Base-by-base conservation (phyloP, 768 basidiomycete genomes). In the Mycena indigotica region DNA sequence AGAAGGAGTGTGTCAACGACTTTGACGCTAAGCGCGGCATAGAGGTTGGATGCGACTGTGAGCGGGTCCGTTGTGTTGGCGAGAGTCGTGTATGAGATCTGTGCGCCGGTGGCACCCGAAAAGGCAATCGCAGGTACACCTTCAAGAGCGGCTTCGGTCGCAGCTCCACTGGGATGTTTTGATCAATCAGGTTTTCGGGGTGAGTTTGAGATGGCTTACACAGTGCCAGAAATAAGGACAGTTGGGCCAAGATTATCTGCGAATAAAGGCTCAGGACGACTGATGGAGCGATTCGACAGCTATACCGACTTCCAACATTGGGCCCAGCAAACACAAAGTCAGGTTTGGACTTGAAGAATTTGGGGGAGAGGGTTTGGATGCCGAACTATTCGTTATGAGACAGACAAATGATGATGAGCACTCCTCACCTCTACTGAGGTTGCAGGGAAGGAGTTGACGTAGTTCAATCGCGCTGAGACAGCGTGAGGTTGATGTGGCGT, bases 71-170 rank as follows among this genome's bases (percentile, higher is more conserved):
- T 38, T n/a, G 35, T 38, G 35, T 38, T 38, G 35, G 35, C 10
- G 35, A 38, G 35, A n/a, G 35, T 38, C 35, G 35, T 38, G 35
- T 10, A 38, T 10, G 12, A 10, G 35, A 38, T 38, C 21, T 62
- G 56, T 5, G 19, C 21, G 1, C 73, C 79, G 26, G 69, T 57
- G 17, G 55, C 49, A 5, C 25, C 56, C 6, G 60, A 62, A 30
- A 62, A 58, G 19, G 60, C 60, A 1, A 26, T 41, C 1, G 56
- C 28, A 10, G 60, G 60, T 24, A 83, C 72, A 28, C 82, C 82
- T 62, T 78, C 73, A 39, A 72, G 63, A 1, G 80, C 77, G 3
- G 81, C 78, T 66, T 80, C 80, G 15, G 72, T 72, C 0, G 82
- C 80, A 1, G 82, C 82, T 4, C 80, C 80, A 23, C 81, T 83